A percentile compares a stretch with the other conserved stretches of the same genome.
phyloP scores from a whole-genome alignment of 2,329 filamentous ascomycete genomes.

The Elsinoe perseae region DNA sequence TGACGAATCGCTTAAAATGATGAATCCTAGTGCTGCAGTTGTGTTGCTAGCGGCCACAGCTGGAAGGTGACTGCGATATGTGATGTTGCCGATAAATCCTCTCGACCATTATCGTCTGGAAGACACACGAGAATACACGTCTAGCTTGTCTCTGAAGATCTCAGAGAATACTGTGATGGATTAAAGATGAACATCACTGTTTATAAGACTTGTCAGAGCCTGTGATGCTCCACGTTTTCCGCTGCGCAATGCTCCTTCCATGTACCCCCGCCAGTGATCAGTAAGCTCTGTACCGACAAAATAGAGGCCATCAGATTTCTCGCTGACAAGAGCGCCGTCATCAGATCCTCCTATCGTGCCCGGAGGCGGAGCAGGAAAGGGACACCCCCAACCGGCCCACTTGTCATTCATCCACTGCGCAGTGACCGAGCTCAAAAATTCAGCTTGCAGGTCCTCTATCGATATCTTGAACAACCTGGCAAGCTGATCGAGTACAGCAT shows the following conservation, averaged over 20 bases:
- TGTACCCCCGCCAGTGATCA: constrained; percentile 49
- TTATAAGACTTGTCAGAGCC: neutral
- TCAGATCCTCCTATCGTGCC: neutral
- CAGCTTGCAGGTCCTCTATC: neutral
- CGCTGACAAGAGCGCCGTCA: constrained; percentile 20
- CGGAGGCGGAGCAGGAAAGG: constrained; percentile 19
- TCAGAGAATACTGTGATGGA: too few species aligned
- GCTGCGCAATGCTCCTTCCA: constrained; percentile 49
- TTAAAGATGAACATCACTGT: neutral
- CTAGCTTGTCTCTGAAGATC: too few species aligned
- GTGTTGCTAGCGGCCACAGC: too few species aligned
- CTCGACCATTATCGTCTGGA: too few species aligned
- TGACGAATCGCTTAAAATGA: neutral
- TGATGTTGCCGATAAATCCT: too few species aligned
- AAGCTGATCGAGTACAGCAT: constrained; percentile 20
- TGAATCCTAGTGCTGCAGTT: too few species aligned
- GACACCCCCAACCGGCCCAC: constrained; percentile 27
- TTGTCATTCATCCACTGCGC: constrained; percentile 27
- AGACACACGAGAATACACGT: too few species aligned
- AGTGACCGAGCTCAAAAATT: constrained; percentile 7
- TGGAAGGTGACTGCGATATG: too few species aligned
- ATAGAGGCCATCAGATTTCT: constrained; percentile 36
- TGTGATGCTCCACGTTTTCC: constrained; percentile 39
- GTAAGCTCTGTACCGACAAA: constrained; percentile 51
- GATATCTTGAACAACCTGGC: neutral